Evolutionary conservation across 2,329 filamentous ascomycete species (phyloP).

Genomic region (Mycosphaerelloides madeirae): DNA sequence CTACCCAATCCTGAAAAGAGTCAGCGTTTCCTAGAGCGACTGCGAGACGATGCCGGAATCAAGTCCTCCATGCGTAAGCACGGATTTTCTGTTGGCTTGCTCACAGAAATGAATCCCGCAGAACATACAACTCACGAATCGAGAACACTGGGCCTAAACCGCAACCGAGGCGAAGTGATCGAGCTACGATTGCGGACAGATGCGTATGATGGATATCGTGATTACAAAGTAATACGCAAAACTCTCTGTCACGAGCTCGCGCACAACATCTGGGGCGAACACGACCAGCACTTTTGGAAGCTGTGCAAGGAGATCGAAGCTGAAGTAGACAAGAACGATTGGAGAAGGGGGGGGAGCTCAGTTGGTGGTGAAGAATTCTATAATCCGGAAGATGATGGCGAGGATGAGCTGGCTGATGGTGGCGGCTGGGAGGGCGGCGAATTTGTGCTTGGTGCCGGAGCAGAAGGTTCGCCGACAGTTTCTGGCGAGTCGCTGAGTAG

Average conservation of each 20-base stretch:
- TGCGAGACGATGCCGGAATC: constrained; percentile 82
- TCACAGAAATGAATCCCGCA: constrained; percentile 94
- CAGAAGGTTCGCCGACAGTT: constrained; percentile 18
- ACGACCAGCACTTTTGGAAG: constrained; percentile 86
- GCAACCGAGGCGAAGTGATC: constrained; percentile 83
- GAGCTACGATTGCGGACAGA: constrained; percentile 89
- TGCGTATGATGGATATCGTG: constrained; percentile 85
- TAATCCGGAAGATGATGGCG: constrained; percentile 43
- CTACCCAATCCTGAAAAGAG: constrained; percentile 72
- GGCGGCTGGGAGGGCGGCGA: constrained; percentile 75
- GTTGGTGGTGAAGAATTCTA: constrained; percentile 57
- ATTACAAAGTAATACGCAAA: constrained; percentile 85
- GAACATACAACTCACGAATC: constrained; percentile 79
- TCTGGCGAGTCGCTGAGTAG: constrained; percentile 54
- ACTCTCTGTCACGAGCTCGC: constrained; percentile 93
- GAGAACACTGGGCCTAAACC: constrained; percentile 77
- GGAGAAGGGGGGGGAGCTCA: constrained; percentile 63
- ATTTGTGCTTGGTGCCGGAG: constrained; percentile 54
- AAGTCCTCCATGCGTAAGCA: constrained; percentile 77
- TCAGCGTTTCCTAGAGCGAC: constrained; percentile 64
- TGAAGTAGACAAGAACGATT: constrained; percentile 78
- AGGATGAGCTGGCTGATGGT: constrained; percentile 55
- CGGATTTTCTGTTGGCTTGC: constrained; percentile 73
- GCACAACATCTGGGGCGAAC: constrained; percentile 81
- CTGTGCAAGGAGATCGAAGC: constrained; percentile 80